Conservation (phyloP, 768 basidiomycete species). For the Trichaptum fuscoviolaceum region DNA sequence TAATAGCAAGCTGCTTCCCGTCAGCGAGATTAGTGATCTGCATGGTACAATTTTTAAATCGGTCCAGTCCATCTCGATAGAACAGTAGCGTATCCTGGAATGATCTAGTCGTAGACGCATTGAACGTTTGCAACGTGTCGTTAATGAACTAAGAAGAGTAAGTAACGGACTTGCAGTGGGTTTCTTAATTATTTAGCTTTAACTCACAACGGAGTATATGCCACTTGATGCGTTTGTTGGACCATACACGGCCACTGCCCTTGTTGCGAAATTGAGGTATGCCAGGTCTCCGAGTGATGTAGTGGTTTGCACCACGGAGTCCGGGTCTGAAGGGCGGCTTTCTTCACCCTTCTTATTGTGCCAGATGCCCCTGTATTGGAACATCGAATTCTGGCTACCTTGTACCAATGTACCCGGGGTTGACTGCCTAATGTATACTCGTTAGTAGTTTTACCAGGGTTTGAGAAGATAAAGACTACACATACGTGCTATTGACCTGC, state of each 20-base stretch:
- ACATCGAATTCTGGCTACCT: neutral
- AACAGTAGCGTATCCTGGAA: slow-evolving; percentile 16
- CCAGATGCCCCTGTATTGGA: neutral
- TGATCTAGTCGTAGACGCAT: slow-evolving; percentile 18
- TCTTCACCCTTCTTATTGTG: neutral
- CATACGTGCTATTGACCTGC: neutral
- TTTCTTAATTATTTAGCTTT: neutral
- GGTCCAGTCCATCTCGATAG: slow-evolving; percentile 13
- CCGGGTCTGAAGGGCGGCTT: neutral
- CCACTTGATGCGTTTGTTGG: slow-evolving; percentile 21
- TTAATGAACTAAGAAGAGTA: slow-evolving; percentile 7
- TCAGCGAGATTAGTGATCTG: neutral
- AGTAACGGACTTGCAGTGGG: neutral
- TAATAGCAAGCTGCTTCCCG: neutral
- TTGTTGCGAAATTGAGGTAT: slow-evolving; percentile 7
- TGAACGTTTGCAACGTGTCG: slow-evolving; percentile 5
- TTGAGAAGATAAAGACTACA: neutral
- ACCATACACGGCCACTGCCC: slow-evolving; percentile 13
- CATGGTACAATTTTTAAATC: neutral
- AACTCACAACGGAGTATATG: slow-evolving; percentile 21
- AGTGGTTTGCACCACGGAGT: neutral
- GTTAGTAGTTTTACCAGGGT: neutral
- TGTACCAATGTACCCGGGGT: neutral
- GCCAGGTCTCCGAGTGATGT: neutral
- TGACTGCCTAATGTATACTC: neutral